Percentiles rank a stretch among this genome's conserved stretches.
Conservation (phyloP, 225 moss, liverwort and hornwort species). For the Bryum argenteum region DNA sequence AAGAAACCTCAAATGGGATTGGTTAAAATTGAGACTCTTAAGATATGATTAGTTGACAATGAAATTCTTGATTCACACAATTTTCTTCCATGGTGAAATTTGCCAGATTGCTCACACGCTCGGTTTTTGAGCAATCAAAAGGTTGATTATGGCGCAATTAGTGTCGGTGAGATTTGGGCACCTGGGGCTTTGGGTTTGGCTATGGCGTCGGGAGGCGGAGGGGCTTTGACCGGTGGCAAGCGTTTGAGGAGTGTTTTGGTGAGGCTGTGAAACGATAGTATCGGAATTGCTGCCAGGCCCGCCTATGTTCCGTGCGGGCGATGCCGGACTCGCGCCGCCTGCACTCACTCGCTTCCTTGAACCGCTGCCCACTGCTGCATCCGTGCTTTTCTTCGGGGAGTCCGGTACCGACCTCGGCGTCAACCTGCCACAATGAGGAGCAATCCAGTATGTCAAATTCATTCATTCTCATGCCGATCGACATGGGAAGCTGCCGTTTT, state of each 20-base stretch:
- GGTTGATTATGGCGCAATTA: no score
- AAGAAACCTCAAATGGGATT: no score
- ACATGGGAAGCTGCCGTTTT: background rate
- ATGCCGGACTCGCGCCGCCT: slow-evolving; percentile 14
- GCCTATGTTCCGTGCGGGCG: background rate
- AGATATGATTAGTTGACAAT: no score
- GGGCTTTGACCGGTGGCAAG: slow-evolving; percentile 1
- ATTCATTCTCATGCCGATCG: background rate
- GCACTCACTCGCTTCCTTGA: background rate
- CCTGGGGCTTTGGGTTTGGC: slow-evolving; percentile 25
- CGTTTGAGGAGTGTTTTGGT: slow-evolving; percentile 30
- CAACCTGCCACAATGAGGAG: slow-evolving; percentile 20
- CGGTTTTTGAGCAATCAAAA: no score
- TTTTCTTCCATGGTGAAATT: no score
- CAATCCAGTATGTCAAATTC: background rate
- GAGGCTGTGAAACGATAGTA: background rate
- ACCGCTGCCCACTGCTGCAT: background rate
- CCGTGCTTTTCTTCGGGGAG: background rate
- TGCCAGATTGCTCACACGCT: no score
- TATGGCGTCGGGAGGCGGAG: slow-evolving; percentile 15
- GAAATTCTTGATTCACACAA: no score
- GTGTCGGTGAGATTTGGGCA: background rate
- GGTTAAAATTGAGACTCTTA: no score
- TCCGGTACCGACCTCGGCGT: slow-evolving; percentile 36
- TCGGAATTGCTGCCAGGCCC: background rate